Conservation (phyloP, 768 basidiomycete genomes). For the Suillus paluster region DNA sequence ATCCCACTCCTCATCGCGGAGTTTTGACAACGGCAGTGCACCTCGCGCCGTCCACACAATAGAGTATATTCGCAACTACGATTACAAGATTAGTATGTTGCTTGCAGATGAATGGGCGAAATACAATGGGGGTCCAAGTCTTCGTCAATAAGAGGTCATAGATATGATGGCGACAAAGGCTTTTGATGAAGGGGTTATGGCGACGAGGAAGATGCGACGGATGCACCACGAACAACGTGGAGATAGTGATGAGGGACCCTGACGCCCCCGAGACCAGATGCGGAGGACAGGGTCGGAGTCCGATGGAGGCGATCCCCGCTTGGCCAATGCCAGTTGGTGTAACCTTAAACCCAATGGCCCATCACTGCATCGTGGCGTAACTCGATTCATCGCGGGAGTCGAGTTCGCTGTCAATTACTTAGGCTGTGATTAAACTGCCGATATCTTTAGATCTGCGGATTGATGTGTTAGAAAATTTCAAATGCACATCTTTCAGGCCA, state of each 20-base stretch:
- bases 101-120: background rate
- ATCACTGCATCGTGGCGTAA: background rate
- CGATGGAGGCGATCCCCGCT: background rate
- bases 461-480: background rate
- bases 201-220: background rate
- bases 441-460: slow-evolving; percentile 3
- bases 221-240: background rate
- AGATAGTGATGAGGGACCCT: background rate
- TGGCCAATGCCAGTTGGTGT: background rate
- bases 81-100: background rate
- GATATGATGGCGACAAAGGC: background rate
- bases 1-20: background rate
- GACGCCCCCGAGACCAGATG: background rate
- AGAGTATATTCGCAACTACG: background rate
- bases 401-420: slow-evolving; percentile 2
- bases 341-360: slow-evolving; percentile 1
- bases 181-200: background rate
- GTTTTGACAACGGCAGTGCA: background rate
- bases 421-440: background rate
- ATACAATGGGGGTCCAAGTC: background rate
- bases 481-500: background rate
- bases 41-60: no score
- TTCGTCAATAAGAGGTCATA: background rate
- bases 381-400: background rate
- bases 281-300: background rate